Conservation (phyloP, 23 red algal genomes). For the Gracilaria vermiculophylla region DNA sequence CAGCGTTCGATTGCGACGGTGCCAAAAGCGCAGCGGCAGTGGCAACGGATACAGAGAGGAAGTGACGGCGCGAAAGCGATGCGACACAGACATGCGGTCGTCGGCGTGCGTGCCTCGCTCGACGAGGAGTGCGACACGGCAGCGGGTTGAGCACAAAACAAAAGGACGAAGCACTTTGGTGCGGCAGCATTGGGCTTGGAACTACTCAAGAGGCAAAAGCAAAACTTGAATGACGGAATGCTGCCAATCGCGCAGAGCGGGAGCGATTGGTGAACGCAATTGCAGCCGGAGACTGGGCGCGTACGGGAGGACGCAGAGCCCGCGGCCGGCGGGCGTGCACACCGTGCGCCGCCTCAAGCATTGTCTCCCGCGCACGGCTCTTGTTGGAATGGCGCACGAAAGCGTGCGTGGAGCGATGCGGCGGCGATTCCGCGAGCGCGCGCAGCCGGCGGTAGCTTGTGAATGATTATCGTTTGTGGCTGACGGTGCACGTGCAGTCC, state of each 20-base stretch:
- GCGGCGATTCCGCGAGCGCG: too few relatives aligned
- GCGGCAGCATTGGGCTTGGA: too few relatives aligned
- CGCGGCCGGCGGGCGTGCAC: too few relatives aligned
- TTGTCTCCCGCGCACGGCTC: too few relatives aligned
- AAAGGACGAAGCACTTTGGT: not conserved
- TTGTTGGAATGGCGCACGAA: too few relatives aligned
- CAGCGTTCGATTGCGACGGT: constrained; percentile 12
- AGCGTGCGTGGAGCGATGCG: not conserved
- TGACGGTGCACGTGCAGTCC: not conserved
- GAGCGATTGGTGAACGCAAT: too few relatives aligned
- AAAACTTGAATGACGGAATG: too few relatives aligned
- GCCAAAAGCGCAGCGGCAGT: not conserved
- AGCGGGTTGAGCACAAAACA: not conserved
- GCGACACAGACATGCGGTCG: not conserved
- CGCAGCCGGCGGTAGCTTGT: not conserved
- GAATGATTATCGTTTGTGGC: not conserved
- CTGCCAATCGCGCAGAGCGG: too few relatives aligned
- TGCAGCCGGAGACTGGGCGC: too few relatives aligned
- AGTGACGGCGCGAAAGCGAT: constrained; percentile 23
- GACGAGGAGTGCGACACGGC: not conserved
- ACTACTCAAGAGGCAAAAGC: too few relatives aligned
- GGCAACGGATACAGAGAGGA: constrained; percentile 1
- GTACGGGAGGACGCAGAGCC: too few relatives aligned
- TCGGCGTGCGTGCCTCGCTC: not conserved
- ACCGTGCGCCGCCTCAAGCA: too few relatives aligned